Base-by-base conservation (phyloP, 2,329 filamentous ascomycete species). In the Curvularia eragrostidis region DNA sequence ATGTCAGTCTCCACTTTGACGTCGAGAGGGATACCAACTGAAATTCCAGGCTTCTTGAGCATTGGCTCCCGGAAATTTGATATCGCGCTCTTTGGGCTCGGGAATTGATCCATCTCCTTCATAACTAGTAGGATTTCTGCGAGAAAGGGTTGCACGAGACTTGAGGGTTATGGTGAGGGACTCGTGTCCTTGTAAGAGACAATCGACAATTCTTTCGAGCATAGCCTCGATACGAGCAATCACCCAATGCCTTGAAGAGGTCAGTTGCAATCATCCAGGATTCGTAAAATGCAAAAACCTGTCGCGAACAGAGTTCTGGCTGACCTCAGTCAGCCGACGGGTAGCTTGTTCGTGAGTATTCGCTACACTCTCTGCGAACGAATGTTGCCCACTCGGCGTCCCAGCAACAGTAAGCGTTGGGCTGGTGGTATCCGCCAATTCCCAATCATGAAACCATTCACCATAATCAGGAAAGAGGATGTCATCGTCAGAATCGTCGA, bases 21-120 rank as follows among this genome's bases (percentile, higher is more conserved):
- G 5, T 10, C 13, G 26, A 28, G 23, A 7, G 9, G 15, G 18
- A 28, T 36, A 64, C 64, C 70, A 67, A 85, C 83, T 79, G 63
- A 85, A 85, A 66, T 82, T 82, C 84, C 85, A 86, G 13, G 85
- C 84, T 69, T 88, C 86, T 54, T 82, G 78, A 3, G 75, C 75
- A 49, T 77, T 83, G 56, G 76, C 82, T 13, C 85, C 86, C 12
- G 86, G 86, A 71, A 85, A 88, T 21, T 71, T 80, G 54, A 81
- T 68, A 13, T 63, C 60, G 19, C 66, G 65, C 13, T 50, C 42
- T 48, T 64, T 70, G 12, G 66, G 54, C 5, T 59, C 48, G 12
- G 67, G 67, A n/a, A 46, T 32, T 12, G 50, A 8, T 38, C 28
- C 58, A n/a, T 38, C 32, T 8, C 24, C 48, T 32, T 51, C 32